Evolutionary conservation across 345 rosid genomes (phyloP).

Genomic region (Eucalyptus decipiens): DNA sequence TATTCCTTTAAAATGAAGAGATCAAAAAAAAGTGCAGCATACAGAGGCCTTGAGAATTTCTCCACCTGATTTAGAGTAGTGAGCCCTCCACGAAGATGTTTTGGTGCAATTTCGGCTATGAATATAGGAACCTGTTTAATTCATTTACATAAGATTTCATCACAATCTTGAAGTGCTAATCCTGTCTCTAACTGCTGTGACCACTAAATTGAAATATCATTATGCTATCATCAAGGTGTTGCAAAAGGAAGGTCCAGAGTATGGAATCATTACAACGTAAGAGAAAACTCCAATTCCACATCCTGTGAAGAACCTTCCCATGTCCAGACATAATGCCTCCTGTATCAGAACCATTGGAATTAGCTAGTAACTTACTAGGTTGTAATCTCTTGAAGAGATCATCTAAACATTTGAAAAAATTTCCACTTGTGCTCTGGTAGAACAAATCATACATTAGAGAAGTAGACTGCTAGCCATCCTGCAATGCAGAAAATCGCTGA

Average conservation of each 20-base stretch:
- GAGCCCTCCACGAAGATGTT: conserved; percentile 82
- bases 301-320: conserved; percentile 85
- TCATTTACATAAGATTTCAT: not conserved
- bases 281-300: conserved; percentile 88
- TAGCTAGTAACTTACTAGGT: not conserved
- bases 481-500: conserved; percentile 66
- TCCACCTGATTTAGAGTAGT: conserved; percentile 67
- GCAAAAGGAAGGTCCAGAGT: not conserved
- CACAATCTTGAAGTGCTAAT: not conserved
- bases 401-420: not conserved
- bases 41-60: not conserved
- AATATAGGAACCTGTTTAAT: conserved; percentile 59
- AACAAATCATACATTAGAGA: conserved; percentile 28
- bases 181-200: not conserved
- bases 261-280: conserved; percentile 49
- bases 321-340: conserved; percentile 54
- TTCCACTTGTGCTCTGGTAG: not conserved
- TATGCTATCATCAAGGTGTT: not conserved
- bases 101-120: conserved; percentile 91
- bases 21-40: not conserved
- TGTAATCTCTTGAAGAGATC: not conserved
- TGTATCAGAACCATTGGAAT: conserved; percentile 4
- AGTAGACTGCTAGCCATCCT: conserved; percentile 80
- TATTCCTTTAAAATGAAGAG: not conserved
- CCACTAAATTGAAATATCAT: not conserved